phyloP scores from a whole-genome alignment of 768 basidiomycete species.

The Lentinus tigrinus region DNA sequence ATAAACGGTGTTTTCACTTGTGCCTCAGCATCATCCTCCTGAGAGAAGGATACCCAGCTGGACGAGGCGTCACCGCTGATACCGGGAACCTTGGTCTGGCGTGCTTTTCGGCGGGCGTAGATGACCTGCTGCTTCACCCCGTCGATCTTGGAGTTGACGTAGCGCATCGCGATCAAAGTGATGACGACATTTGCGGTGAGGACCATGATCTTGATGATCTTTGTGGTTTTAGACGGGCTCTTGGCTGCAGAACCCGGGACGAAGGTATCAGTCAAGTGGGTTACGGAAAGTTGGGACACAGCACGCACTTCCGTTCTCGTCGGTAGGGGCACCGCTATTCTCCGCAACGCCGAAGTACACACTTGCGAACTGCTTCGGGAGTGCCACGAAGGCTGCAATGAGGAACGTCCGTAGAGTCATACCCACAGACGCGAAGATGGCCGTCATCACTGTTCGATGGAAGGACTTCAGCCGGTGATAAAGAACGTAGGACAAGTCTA shows the following conservation, averaged over 20 bases:
- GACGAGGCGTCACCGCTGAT: no score
- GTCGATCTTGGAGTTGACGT: constrained; percentile 69
- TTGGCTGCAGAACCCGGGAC: neutral
- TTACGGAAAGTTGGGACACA: constrained; percentile 25
- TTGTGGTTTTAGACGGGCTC: constrained; percentile 32
- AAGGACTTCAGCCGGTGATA: neutral
- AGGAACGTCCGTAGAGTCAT: constrained; percentile 76
- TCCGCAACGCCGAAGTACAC: constrained; percentile 81
- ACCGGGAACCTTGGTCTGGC: no score
- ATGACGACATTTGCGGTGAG: constrained; percentile 75
- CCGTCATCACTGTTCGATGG: constrained; percentile 67
- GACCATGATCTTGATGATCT: constrained; percentile 65
- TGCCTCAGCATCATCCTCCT: no score
- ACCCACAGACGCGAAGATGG: constrained; percentile 84
- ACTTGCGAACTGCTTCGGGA: constrained; percentile 88
- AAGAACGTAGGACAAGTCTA: no score
- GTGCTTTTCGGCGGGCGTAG: constrained; percentile 55
- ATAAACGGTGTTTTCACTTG: no score
- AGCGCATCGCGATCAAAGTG: constrained; percentile 80
- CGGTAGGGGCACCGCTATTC: constrained; percentile 34
- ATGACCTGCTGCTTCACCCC: constrained; percentile 60
- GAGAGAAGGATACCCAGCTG: no score
- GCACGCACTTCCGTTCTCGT: neutral
- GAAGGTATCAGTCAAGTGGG: constrained; percentile 17
- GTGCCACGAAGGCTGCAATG: constrained; percentile 72